Evolutionary conservation across 768 basidiomycete genomes (phyloP), one percentile per base, ranked within the genome.

Genomic region (Zangia roseola): DNA sequence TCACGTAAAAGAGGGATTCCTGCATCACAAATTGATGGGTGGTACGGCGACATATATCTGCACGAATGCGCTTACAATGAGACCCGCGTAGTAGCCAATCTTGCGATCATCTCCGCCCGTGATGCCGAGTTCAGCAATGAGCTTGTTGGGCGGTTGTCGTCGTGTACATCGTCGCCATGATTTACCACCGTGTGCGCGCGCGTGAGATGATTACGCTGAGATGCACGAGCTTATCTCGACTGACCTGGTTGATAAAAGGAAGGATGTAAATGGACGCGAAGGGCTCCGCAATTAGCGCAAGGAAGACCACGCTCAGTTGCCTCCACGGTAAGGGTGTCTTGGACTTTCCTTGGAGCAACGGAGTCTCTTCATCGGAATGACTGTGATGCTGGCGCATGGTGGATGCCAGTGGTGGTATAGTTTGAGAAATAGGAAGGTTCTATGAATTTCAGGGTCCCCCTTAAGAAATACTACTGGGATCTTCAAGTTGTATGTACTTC

Each of bases 11-110:
- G 2, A 84, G 61, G 0, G 82, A 84, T 69, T 83, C 78, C 82
- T 84, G 5, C 8, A 7, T 16, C 23, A 39, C 8, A 7, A 50
- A 36, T 31, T 31, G 8, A 16, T 33, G 37, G 31, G 54, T 8
- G 45, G 39, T n/a, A 35, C 14, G 6, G 20, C 4, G 17, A 1
- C 0, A 31, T 42, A 10, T 19, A 14, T 10, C 23, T 24, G 31
- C 30, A 24, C 12, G n/a, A 43, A 52, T 48, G 52, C 45, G 53
- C 83, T 68, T 50, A 84, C 81, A 34, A 68, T 64, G 20, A 86
- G 57, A 25, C 82, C 84, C 20, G 81, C 83, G 60, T 86, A 86
- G 56, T 86, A 86, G 25, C 84, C 84, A 4, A 83, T 79, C 67
- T 80, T 82, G 39, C 73, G 71, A 39, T 81, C 75, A 48, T 86